phyloP scores from a whole-genome alignment of 768 basidiomycete species.

The Atractiella rhizophila region DNA sequence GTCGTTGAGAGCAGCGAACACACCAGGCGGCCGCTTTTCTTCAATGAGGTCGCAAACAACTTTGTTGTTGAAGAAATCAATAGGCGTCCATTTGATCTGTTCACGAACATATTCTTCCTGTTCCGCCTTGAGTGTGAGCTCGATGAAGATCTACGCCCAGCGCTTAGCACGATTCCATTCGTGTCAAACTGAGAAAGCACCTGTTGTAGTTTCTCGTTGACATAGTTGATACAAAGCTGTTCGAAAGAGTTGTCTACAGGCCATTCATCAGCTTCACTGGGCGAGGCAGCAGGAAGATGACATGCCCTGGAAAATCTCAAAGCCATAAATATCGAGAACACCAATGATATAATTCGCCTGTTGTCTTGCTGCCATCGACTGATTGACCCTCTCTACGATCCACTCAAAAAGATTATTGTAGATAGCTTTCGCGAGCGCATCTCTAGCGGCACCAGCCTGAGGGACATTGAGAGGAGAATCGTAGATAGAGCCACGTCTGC shows the following conservation, averaged over 20 bases:
- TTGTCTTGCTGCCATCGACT: slow-evolving; percentile 74
- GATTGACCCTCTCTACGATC: slow-evolving; percentile 88
- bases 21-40: slow-evolving; percentile 80
- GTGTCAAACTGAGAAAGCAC: neutral
- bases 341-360: slow-evolving; percentile 60
- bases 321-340: slow-evolving; percentile 94
- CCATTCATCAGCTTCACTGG: neutral
- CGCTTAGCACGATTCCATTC: neutral
- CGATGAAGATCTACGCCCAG: slow-evolving; percentile 64
- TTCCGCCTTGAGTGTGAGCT: slow-evolving; percentile 91
- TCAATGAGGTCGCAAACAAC: slow-evolving; percentile 96
- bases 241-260: slow-evolving; percentile 68
- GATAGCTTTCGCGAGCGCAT: slow-evolving; percentile 81
- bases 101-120: slow-evolving; percentile 98
- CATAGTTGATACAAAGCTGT: slow-evolving; percentile 98
- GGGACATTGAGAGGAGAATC: slow-evolving; percentile 70
- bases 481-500: slow-evolving; percentile 75
- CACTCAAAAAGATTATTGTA: slow-evolving; percentile 98
- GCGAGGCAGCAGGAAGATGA: neutral
- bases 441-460: slow-evolving; percentile 64
- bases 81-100: slow-evolving; percentile 97
- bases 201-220: slow-evolving; percentile 97
- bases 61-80: slow-evolving; percentile 88
- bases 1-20: slow-evolving; percentile 92
- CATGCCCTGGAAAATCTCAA: slow-evolving; percentile 88